Percentiles rank a stretch among this genome's conserved stretches.
Evolutionary conservation across 441 rosid species (phyloP).

Genomic region (Mallotus repandus): DNA sequence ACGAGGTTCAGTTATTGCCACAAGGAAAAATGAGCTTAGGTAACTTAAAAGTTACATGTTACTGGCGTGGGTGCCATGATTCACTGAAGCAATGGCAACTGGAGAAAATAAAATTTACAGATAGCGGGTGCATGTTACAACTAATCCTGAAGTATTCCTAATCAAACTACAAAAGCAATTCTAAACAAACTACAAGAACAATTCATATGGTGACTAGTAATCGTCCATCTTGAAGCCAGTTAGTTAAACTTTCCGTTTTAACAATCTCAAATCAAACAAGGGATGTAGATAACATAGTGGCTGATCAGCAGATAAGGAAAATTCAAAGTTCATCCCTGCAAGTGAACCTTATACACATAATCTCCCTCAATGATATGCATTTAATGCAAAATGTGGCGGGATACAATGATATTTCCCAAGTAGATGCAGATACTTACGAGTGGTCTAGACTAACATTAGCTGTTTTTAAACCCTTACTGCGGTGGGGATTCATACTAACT

Average conservation of each 20-base stretch:
- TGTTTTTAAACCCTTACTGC: slow-evolving; percentile 55
- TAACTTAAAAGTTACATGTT: neutral
- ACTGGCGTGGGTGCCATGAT: neutral
- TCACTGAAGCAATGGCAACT: neutral
- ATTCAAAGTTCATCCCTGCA: neutral
- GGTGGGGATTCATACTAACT: slow-evolving; percentile 89
- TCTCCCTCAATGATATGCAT: neutral
- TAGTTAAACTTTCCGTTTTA: neutral
- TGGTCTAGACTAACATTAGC: slow-evolving; percentile 87
- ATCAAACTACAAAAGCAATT: neutral
- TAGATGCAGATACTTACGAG: slow-evolving; percentile 52
- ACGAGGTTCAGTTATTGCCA: neutral
- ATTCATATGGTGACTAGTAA: neutral
- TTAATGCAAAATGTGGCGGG: neutral
- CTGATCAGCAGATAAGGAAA: neutral
- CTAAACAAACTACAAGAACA: neutral
- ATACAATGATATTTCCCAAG: neutral
- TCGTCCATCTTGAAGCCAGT: neutral
- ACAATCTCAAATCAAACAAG: neutral
- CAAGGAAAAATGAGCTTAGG: neutral
- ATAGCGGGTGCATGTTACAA: neutral
- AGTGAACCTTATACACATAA: neutral
- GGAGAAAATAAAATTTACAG: neutral
- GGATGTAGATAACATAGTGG: neutral
- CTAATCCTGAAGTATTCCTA: too few species aligned